Base-by-base conservation (phyloP, 768 basidiomycete genomes). In the Podaxis pistillaris region DNA sequence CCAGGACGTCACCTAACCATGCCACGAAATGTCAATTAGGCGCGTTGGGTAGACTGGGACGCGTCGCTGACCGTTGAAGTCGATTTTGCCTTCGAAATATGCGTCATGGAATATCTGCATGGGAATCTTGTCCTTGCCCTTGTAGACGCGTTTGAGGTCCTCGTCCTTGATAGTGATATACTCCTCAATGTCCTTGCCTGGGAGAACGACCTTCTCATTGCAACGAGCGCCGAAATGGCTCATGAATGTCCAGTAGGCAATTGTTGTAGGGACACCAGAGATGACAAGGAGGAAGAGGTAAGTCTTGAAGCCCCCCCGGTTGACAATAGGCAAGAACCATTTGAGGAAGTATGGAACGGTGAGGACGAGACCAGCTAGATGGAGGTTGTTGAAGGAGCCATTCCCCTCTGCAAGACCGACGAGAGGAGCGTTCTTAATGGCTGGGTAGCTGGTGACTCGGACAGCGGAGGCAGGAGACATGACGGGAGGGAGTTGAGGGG, bases 31-130 rank as follows among this genome's bases (percentile, higher is more conserved):
- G 44, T 63, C 46, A 66, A 52, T 49, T 30, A 51, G 33, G 57
- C 37, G 36, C 41, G n/a, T 26, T 4, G 6, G 56, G 49, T 26
- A 63, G 46, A 67, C 63, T 62, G 66, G 22, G 49, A 54, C 24
- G 58, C 17, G 65, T 33, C 59, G 24, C 59, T 49, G 64, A 91
- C 96, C 95, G 56, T 98, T 99, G 74, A 99, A 91, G 60, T 98
- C 96, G 64, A 96, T 86, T 78, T 98, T 98, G 54, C 89, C 89
- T 55, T 96, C 94, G 73, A 99, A 98, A 78, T 90, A 98, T 65
- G 94, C 93, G 80, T 99, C 97, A 72, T 98, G 90, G 82, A 97
- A 96, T 67, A 91, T 78, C 77, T 99, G 96, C 89, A 97, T 96
- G 56, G 95, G 95, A 62, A 99, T 98, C 77, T 97, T 98, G 68